Conservation (phyloP, 805 yeast genomes). For the Candida vartiovaarae region DNA sequence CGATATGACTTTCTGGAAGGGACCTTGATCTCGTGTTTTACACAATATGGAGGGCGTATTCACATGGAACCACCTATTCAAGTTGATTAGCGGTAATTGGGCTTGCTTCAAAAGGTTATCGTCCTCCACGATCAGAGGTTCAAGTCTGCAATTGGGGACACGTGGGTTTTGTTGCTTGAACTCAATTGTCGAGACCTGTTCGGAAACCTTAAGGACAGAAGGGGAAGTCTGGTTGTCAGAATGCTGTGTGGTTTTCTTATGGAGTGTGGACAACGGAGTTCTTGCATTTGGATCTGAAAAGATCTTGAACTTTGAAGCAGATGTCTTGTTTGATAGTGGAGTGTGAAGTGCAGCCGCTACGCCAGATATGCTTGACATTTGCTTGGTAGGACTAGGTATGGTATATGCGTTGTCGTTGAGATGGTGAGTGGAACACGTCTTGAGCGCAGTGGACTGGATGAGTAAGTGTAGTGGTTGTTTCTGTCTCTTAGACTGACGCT, state of each 20-base stretch:
- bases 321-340: too few relatives aligned
- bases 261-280: neutral
- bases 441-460: neutral
- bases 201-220: neutral
- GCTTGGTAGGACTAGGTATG: too few relatives aligned
- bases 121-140: neutral
- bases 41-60: slow-evolving; percentile 2
- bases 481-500: neutral
- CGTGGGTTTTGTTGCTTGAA: neutral
- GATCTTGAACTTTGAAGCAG: neutral
- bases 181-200: neutral
- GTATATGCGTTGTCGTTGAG: too few relatives aligned
- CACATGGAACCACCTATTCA: slow-evolving; percentile 20
- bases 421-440: too few relatives aligned
- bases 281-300: neutral
- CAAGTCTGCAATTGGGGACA: neutral
- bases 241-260: neutral
- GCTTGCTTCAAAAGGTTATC: neutral
- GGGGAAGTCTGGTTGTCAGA: too few relatives aligned
- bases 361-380: too few relatives aligned
- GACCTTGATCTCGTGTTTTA: neutral
- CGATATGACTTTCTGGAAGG: slow-evolving; percentile 2
- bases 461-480: neutral
- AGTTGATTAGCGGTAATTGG: slow-evolving; percentile 9
- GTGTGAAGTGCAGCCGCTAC: too few relatives aligned